Conservation (phyloP, 106 monocot genomes). For the Triglochin maritima region DNA sequence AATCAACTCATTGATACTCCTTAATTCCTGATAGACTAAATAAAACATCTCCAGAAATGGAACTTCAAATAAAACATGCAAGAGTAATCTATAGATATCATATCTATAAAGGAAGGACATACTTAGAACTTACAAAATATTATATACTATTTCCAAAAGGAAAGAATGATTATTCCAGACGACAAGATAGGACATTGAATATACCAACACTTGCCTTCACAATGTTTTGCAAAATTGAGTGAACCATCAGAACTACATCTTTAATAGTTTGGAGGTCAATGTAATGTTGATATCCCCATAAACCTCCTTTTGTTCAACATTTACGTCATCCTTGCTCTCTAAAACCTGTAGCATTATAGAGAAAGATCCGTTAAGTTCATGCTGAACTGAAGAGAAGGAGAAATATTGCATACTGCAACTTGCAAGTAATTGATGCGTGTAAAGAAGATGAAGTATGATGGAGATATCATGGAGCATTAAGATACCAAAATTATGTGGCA, state of each 20-base stretch:
- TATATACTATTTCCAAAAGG: no score
- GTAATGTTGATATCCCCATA: conserved; percentile 73
- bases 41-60: no score
- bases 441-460: background rate
- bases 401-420: background rate
- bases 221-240: background rate
- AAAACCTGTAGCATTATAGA: conserved; percentile 28
- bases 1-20: no score
- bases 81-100: no score
- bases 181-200: no score
- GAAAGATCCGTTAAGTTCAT: background rate
- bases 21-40: no score
- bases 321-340: conserved; percentile 39
- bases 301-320: conserved; percentile 53
- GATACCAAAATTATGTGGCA: background rate
- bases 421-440: conserved; percentile 1
- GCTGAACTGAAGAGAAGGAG: background rate
- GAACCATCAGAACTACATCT: conserved; percentile 16
- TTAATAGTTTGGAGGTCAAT: conserved; percentile 31
- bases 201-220: no score
- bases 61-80: no score
- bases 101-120: no score
- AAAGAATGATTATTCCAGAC: no score
- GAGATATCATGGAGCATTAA: background rate
- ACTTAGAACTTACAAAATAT: no score